Base-by-base conservation (phyloP, 331 rosid species). In the Rosa hybrid region DNA sequence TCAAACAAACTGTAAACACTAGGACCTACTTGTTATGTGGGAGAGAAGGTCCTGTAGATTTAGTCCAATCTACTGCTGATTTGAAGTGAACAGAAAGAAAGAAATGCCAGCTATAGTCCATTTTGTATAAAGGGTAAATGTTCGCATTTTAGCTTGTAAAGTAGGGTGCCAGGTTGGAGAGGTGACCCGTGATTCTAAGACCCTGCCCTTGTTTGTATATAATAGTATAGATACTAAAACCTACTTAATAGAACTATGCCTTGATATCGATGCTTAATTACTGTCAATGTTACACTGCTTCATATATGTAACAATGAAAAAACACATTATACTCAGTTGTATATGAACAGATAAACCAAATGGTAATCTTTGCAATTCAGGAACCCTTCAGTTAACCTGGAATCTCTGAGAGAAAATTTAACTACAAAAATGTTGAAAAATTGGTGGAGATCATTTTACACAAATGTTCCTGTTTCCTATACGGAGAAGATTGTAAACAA, bases 391-490 rank as follows among this genome's bases (percentile, higher is more conserved):
- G 44, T 34, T 63, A 48, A 69, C 8, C 70, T 68, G 82, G 87
- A 84, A 71, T 77, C 84, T 60, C 14, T 68, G 30, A 11, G 48
- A 48, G 64, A 41, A 56, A 42, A 30, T 11, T 42, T 75, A 75
- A 77, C 72, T 53, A 12, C 74, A 25, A 89, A 75, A 75, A 59
- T 72, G 44, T 48, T 81, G 82, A 80, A 68, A 59, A 75, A 45
- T 11, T 25, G 76, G 71, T 83, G 41, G 71, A 81, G 83, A 74
- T 25, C 20, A 4, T 87, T 90, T 77, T 59, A 82, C 84, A 84
- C 91, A 54, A 77, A 20, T 46, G 50, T 87, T 67, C 83, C 90
- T 54, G 54, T 76, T 41, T 82, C 80, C 11, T 82, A 82, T 77
- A 72, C 81, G 81, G 91, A 90, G 49, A 76, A 84, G 54, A 72